Evolutionary conservation across 108 stramenopile species (phyloP), one percentile per base, ranked within the genome.

Genomic region (Skeletonema grethae): DNA sequence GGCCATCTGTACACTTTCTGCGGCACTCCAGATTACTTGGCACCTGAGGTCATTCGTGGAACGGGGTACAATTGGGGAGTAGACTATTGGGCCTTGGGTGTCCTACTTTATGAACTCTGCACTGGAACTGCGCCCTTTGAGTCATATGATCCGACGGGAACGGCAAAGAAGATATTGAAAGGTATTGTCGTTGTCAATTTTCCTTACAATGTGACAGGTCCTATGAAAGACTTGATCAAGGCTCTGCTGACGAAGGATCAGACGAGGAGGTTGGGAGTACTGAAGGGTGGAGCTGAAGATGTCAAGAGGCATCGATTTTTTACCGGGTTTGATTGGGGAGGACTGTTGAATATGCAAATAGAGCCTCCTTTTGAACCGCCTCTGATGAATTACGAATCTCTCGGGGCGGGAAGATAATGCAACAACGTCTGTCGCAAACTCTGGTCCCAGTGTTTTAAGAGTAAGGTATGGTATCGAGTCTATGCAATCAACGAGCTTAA

Each of bases 301-400:
- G 81, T 92, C 55, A 82, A 80, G 57, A 59, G 80, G 10, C 85
- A 88, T 63, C 65, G 83, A 18, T 97, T 92, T 91, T 98, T 92
- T 78, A 32, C 53, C 10, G 77, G 80, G 43, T 76, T 96, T 67
- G 87, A 95, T 70, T 95, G 89, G 72, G 79, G 80, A 18, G 86
- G 85, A 25, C 65, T 94, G 16, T 43, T 67, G 53, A 41, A 61
- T 28, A 96, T 88, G 83, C 67, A 84, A 28, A 41, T 93, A 34
- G 39, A 46, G 28, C 88, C 97, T 35, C 99, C 99, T 4, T 96
- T 86, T 77, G 76, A 86, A 38, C 98, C 97, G 8, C 69, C 97
- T 46, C 35, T 60, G 4, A 56, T 61, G n/a, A 65, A 77, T 2
- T 56, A 67, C 25, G 67, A 76, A 8, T 39, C 61, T 29, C 30